Evolutionary conservation across 768 basidiomycete genomes (phyloP).

Genomic region (Suillus tomentosus): DNA sequence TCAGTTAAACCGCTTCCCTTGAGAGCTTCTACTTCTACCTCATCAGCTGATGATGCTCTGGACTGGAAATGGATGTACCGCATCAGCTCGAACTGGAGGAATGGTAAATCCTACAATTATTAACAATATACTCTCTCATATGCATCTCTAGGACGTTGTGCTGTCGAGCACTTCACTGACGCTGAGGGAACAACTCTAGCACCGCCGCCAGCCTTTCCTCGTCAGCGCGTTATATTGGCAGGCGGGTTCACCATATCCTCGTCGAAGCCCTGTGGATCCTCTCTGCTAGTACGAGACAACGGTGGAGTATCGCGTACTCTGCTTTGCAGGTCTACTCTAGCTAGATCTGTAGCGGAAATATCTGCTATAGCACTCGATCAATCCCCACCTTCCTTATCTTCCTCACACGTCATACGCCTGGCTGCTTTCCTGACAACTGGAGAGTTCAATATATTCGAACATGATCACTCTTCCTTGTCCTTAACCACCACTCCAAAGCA

Average conservation of each 20-base stretch:
- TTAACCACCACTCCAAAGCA: constrained; percentile 43
- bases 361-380: constrained; percentile 77
- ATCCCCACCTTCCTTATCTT: constrained; percentile 51
- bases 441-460: constrained; percentile 60
- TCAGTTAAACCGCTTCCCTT: constrained; percentile 61
- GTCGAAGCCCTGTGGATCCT: neutral
- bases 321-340: constrained; percentile 42
- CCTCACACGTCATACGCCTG: constrained; percentile 41
- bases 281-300: constrained; percentile 26
- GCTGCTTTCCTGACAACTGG: constrained; percentile 68
- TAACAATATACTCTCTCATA: constrained; percentile 21
- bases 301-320: constrained; percentile 39
- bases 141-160: constrained; percentile 60
- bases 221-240: constrained; percentile 54
- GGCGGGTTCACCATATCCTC: constrained; percentile 63
- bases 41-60: constrained; percentile 34
- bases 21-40: constrained; percentile 34
- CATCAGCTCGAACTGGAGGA: constrained; percentile 81
- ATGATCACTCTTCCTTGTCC: constrained; percentile 48
- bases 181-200: constrained; percentile 10
- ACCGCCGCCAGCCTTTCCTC: constrained; percentile 18
- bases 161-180: constrained; percentile 39
- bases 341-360: constrained; percentile 42
- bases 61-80: constrained; percentile 91
- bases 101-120: constrained; percentile 47